phyloP scores from a whole-genome alignment of 1,139 yeast species.

The Williopsis jadinii region DNA sequence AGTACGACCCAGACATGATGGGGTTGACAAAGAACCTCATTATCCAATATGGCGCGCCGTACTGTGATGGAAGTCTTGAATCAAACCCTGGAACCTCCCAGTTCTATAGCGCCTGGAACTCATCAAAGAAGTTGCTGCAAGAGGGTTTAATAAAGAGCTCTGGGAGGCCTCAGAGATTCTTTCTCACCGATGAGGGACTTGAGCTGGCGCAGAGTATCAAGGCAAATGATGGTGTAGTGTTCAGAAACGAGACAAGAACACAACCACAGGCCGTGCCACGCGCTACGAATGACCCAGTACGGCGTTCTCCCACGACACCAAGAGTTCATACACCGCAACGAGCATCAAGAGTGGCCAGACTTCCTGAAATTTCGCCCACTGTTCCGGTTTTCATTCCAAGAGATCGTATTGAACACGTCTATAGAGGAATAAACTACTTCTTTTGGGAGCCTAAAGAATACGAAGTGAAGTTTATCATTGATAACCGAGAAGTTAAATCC shows the following conservation, averaged over 20 bases:
- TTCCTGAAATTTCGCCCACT: background rate
- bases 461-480: constrained; percentile 59
- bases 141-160: constrained; percentile 52
- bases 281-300: background rate
- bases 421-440: constrained; percentile 22
- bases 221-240: constrained; percentile 33
- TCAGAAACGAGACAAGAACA: constrained; percentile 20
- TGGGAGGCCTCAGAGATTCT: constrained; percentile 58
- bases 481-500: constrained; percentile 72
- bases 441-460: constrained; percentile 49
- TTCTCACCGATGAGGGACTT: constrained; percentile 67
- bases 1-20: constrained; percentile 38
- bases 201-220: constrained; percentile 55
- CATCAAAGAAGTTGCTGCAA: constrained; percentile 55
- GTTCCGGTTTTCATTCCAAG: constrained; percentile 2
- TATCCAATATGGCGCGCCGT: constrained; percentile 47
- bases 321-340: background rate
- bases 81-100: constrained; percentile 55
- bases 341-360: background rate
- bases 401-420: constrained; percentile 3
- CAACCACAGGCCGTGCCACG: constrained; percentile 1
- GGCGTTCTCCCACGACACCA: background rate
- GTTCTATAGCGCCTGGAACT: constrained; percentile 74
- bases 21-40: constrained; percentile 63
- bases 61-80: constrained; percentile 60